phyloP scores from a whole-genome alignment of 108 stramenopile species.

The Discostella stelligeroides region DNA sequence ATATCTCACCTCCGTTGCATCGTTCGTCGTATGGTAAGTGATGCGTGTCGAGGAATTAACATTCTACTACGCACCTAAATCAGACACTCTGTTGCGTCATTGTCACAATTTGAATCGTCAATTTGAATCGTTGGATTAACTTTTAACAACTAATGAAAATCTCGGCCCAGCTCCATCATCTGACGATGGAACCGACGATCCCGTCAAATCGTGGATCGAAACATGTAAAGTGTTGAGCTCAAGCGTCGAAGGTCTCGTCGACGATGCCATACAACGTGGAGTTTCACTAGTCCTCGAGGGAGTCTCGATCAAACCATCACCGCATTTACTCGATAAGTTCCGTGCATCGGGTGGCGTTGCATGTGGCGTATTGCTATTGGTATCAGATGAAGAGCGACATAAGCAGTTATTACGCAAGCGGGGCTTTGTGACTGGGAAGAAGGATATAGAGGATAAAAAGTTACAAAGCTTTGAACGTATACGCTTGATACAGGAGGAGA shows the following conservation, averaged over 20 bases:
- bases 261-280: constrained; percentile 62
- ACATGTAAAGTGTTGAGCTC: constrained; percentile 58
- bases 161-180: constrained; percentile 25
- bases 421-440: constrained; percentile 57
- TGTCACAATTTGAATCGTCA: too few species aligned
- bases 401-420: constrained; percentile 53
- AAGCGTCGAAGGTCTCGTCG: constrained; percentile 54
- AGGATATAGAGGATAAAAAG: constrained; percentile 48
- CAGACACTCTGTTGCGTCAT: background rate
- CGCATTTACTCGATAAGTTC: constrained; percentile 56
- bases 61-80: too few species aligned
- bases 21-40: constrained; percentile 60
- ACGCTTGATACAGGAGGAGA: constrained; percentile 68
- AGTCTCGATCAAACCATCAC: constrained; percentile 53
- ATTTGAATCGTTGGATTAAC: too few species aligned
- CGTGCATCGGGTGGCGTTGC: constrained; percentile 55
- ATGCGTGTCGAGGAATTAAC: too few species aligned
- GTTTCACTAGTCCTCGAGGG: constrained; percentile 68
- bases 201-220: constrained; percentile 66
- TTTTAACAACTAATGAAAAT: too few species aligned
- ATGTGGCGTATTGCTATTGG: constrained; percentile 52
- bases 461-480: constrained; percentile 58
- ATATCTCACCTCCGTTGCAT: constrained; percentile 66
- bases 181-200: constrained; percentile 53
- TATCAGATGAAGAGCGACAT: constrained; percentile 61